These are phyloP conservation scores for Aurinia saxatilis DNA, from an alignment of 345 rosid species.

Conservation along the genomic window DNA sequence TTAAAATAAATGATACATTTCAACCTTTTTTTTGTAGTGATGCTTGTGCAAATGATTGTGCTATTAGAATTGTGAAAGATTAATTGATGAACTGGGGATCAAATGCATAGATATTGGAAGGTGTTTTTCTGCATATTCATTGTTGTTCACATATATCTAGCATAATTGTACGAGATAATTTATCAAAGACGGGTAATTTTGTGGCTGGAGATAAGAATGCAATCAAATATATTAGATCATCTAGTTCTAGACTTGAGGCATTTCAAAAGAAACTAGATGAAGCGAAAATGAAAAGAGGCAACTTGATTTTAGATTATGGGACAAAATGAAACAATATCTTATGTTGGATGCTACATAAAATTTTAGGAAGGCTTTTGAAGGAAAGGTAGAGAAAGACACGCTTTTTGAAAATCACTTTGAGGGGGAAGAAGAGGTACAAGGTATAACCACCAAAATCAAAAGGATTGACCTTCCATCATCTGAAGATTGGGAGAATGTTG, in stretches of 20 bases:
- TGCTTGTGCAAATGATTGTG: neutral
- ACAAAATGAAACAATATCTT: neutral
- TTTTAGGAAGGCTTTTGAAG: neutral
- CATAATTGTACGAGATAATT: neutral
- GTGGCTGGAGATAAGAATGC: neutral
- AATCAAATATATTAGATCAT: neutral
- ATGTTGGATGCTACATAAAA: neutral
- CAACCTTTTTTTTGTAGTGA: no score
- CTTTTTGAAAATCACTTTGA: neutral
- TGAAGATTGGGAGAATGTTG: neutral
- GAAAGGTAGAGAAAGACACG: neutral
- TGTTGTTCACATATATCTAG: neutral
- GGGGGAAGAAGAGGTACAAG: no score
- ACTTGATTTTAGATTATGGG: neutral
- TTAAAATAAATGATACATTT: no score
- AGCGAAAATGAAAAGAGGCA: neutral
- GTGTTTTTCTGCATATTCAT: neutral
- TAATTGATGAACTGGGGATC: neutral
- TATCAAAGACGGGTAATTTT: neutral
- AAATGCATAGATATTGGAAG: neutral
- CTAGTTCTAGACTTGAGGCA: neutral
- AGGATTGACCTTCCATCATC: neutral
- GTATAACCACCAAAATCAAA: neutral
- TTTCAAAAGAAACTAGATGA: neutral
- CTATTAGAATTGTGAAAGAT: neutral